Percentiles rank a stretch among this genome's conserved stretches.
phyloP scores from a whole-genome alignment of 1,284 basidiomycete genomes.

The Apiotrichum veenhuisii region DNA sequence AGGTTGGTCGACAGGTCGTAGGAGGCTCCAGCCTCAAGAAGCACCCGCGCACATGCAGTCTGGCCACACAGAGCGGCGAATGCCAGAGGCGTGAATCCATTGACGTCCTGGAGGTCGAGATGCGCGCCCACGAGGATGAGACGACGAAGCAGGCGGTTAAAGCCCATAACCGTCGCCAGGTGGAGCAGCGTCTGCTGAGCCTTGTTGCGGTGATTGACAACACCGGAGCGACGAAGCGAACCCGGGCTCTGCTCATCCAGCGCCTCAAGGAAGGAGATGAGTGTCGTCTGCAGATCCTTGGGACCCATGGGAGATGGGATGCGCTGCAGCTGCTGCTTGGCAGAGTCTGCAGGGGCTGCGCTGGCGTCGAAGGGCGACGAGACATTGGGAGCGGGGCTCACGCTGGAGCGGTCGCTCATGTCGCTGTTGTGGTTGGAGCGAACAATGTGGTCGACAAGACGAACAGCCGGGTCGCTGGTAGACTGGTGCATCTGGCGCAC shows the following conservation, averaged over 20 bases:
- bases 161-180: constrained; percentile 76
- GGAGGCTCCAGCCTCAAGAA: constrained; percentile 76
- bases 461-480: constrained; percentile 34
- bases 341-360: constrained; percentile 37
- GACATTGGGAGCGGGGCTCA: constrained; percentile 22
- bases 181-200: constrained; percentile 80
- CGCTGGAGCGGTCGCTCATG: constrained; percentile 32
- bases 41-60: constrained; percentile 61
- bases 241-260: constrained; percentile 38
- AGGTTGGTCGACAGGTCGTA: constrained; percentile 67
- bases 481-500: constrained; percentile 37
- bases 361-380: constrained; percentile 20
- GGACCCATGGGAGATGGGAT: constrained; percentile 50
- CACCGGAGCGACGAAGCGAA: constrained; percentile 53
- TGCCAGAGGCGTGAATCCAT: constrained; percentile 86
- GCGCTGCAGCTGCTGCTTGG: constrained; percentile 49
- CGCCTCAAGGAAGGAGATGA: constrained; percentile 66
- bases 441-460: constrained; percentile 34
- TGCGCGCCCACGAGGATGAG: constrained; percentile 71
- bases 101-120: constrained; percentile 78
- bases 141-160: constrained; percentile 66
- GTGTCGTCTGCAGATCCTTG: constrained; percentile 63
- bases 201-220: constrained; percentile 61
- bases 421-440: constrained; percentile 27
- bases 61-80: constrained; percentile 73